phyloP scores from a whole-genome alignment of 805 yeast genomes.

The Metschnikowia peoriensis region DNA sequence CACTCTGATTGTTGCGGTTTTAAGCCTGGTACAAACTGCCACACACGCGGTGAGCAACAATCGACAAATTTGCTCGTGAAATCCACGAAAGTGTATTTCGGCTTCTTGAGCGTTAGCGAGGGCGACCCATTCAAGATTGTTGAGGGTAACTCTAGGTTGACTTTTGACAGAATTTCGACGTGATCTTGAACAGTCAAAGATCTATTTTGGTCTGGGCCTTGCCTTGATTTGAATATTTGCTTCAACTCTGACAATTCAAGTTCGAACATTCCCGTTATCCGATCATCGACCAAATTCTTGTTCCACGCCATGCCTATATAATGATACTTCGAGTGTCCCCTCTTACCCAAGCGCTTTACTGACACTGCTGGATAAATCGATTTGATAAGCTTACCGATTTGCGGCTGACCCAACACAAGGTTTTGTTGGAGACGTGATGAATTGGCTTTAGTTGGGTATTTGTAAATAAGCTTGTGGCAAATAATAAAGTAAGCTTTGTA shows the following conservation, averaged over 20 bases:
- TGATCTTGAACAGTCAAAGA: neutral
- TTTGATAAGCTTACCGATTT: constrained; percentile 41
- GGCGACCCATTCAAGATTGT: neutral
- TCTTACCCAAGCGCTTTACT: constrained; percentile 39
- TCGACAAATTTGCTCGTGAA: neutral
- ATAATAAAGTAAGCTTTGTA: constrained; percentile 41
- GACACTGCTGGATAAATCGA: constrained; percentile 37
- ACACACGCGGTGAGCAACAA: neutral
- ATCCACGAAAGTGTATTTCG: constrained; percentile 2
- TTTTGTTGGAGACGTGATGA: constrained; percentile 26
- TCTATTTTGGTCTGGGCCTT: constrained; percentile 18
- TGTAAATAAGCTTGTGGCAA: constrained; percentile 38
- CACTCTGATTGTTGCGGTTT: neutral
- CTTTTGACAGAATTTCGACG: too few species aligned
- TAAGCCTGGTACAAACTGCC: neutral
- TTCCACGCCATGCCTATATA: constrained; percentile 44
- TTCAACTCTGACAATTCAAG: constrained; percentile 33
- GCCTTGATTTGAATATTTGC: neutral
- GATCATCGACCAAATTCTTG: constrained; percentile 30
- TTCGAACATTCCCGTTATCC: constrained; percentile 30
- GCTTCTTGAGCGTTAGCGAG: neutral
- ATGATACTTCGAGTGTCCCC: constrained; percentile 46
- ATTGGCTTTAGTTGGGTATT: constrained; percentile 33
- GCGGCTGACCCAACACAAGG: constrained; percentile 40
- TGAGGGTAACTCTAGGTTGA: too few species aligned